Percentiles rank a stretch among this genome's conserved stretches.
Evolutionary conservation across 2,329 filamentous ascomycete species (phyloP).

Genomic region (Bipolaris cookei): DNA sequence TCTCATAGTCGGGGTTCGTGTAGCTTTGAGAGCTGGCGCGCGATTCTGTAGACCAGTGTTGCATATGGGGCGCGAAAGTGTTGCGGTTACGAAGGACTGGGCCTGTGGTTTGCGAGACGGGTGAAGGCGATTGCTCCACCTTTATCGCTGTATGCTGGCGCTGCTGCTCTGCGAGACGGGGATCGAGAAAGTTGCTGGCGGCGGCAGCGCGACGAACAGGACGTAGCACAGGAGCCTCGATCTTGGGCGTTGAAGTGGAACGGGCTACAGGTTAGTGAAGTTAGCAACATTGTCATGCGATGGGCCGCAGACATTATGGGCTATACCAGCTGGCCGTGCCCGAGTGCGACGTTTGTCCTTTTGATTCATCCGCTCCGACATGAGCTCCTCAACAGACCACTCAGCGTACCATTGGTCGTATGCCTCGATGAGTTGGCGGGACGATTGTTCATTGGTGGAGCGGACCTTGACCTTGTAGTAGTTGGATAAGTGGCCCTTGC

Average conservation of each 20-base stretch:
- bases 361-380: conserved; percentile 77
- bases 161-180: conserved; percentile 47
- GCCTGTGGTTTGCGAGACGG: conserved; percentile 33
- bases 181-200: conserved; percentile 41
- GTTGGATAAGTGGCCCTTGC: conserved; percentile 87
- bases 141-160: conserved; percentile 44
- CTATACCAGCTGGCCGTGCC: conserved; percentile 40
- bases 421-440: conserved; percentile 65
- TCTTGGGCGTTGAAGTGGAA: conserved; percentile 25
- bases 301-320: conserved; percentile 12
- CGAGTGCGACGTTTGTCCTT: conserved; percentile 72
- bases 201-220: conserved; percentile 33
- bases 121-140: conserved; percentile 41
- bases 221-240: conserved; percentile 37
- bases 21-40: conserved; percentile 47
- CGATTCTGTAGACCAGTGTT: conserved; percentile 47
- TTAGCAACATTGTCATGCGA: conserved; percentile 26
- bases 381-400: conserved; percentile 72
- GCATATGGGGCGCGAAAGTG: conserved; percentile 45
- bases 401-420: conserved; percentile 81
- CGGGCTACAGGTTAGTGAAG: conserved; percentile 30
- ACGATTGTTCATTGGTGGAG: conserved; percentile 69
- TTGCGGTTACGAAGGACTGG: conserved; percentile 40
- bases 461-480: conserved; percentile 82
- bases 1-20: conserved; percentile 48